A percentile compares a stretch with the other conserved stretches of the same genome.
Conservation (phyloP, 345 rosid genomes). For the Tarenaya hassleriana region DNA sequence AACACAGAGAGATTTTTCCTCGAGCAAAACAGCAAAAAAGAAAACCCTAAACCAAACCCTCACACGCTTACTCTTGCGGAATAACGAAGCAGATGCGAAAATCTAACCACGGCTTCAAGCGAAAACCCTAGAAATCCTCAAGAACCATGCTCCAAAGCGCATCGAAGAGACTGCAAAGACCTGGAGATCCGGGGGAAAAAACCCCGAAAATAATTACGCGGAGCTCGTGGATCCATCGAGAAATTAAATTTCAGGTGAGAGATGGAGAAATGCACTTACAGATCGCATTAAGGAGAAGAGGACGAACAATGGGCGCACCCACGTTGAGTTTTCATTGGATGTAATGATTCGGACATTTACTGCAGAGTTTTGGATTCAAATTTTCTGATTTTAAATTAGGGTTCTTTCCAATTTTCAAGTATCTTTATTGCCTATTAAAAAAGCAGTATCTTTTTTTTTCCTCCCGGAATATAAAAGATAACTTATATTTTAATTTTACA, state of each 20-base stretch:
- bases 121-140: conserved; percentile 16
- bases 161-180: neutral
- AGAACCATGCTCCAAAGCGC: conserved; percentile 1
- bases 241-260: neutral
- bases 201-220: neutral
- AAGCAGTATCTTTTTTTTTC: no score
- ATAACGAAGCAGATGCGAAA: conserved; percentile 16
- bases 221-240: neutral
- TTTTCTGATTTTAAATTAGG: no score
- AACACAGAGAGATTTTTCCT: neutral
- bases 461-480: no score
- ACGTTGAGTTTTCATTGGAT: neutral
- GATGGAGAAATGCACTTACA: conserved; percentile 25
- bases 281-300: conserved; percentile 21
- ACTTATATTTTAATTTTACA: no score
- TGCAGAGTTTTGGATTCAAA: neutral
- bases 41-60: conserved; percentile 15
- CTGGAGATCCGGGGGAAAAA: neutral
- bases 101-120: conserved; percentile 15
- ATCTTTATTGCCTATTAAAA: no score
- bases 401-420: no score
- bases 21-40: conserved; percentile 6
- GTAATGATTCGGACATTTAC: neutral
- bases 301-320: neutral
- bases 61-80: conserved; percentile 12